Percentiles rank a stretch among this genome's conserved stretches.
Evolutionary conservation across 768 basidiomycete species (phyloP).

Genomic region (Tubosaeta sp.): DNA sequence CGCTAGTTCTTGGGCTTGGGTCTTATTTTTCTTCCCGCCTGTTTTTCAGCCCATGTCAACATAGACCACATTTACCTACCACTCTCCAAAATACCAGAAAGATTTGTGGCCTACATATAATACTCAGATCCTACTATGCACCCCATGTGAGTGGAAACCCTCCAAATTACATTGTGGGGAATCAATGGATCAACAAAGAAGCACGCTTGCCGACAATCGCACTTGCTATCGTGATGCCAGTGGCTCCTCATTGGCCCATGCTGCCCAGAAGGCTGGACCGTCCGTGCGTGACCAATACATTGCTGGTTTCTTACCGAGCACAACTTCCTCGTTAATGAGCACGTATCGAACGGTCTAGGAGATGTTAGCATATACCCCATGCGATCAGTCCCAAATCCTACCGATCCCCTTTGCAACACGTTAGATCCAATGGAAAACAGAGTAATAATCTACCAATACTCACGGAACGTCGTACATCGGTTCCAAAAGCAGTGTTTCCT

Average conservation of each 20-base stretch:
- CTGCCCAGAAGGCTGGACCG: conserved; percentile 66
- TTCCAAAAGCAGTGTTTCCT: conserved; percentile 82
- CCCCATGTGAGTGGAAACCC: background rate
- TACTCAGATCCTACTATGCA: background rate
- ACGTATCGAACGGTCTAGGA: conserved; percentile 72
- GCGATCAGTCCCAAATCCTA: conserved; percentile 30
- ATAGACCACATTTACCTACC: conserved; percentile 30
- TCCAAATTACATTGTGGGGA: background rate
- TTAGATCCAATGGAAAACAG: conserved; percentile 2
- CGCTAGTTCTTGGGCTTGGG: conserved; percentile 1
- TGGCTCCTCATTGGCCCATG: conserved; percentile 69
- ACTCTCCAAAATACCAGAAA: conserved; percentile 26
- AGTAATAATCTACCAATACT: conserved; percentile 34
- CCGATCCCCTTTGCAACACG: conserved; percentile 52
- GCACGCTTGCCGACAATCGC: conserved; percentile 2
- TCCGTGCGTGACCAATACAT: conserved; percentile 75
- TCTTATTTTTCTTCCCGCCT: conserved; percentile 10
- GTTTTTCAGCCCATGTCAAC: conserved; percentile 18
- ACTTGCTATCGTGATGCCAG: conserved; percentile 9
- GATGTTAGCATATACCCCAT: conserved; percentile 6
- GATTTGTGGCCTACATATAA: background rate
- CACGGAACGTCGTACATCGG: conserved; percentile 92
- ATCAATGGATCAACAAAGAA: background rate
- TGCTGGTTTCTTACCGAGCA: conserved; percentile 57
- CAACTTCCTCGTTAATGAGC: conserved; percentile 71